Evolutionary conservation across 1,284 basidiomycete genomes (phyloP), one percentile per base, ranked within the genome.

Genomic region (Irpex lacteus): DNA sequence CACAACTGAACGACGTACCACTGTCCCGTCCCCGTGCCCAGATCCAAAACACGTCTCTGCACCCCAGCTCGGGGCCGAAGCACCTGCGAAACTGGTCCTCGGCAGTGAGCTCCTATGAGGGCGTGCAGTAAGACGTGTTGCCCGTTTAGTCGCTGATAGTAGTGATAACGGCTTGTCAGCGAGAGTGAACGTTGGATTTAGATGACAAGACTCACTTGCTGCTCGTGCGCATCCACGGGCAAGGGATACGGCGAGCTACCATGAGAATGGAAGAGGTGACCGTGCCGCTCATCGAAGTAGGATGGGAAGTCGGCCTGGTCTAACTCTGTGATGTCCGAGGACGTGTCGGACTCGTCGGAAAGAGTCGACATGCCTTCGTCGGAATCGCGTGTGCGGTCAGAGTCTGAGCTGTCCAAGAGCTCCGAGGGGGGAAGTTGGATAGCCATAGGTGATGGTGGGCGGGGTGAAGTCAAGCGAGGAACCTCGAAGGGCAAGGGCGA

Each of bases 1-100:
- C 56, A 32, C 56, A 38, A n/a, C 15, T 36, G 69, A 64, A 49
- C 58, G 59, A 74, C 82, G 66, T 69, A 90, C 90, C 90, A 92
- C 75, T 74, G 77, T 9, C 90, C 90, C 18, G 81, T 89, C 11
- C 90, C 90, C 15, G 87, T 89, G 64, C 90, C 86, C 36, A 91
- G 70, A 73, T 92, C 90, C 49, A 92, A 78, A 53, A 81, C 87
- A 63, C 81, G 78, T 70, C 78, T 81, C 59, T 78, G 78, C 71
- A 50, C 70, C 73, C 76, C 54, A 36, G 13, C 32, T 36, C 34
- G 54, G 7, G 19, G 50, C 18, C 50, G 61, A 40, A 92, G 78
- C 21, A 83, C 75, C 62, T 86, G 77, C 34, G 69, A 68, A 40
- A 90, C 83, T 36, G 89, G 88, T 9, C 85, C 87, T 55, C 85